Percentiles rank a stretch among this genome's conserved stretches.
These are phyloP conservation scores for Alternaria sp. DNA, from an alignment of 2,329 filamentous ascomycete genomes.

Conservation along the genomic window DNA sequence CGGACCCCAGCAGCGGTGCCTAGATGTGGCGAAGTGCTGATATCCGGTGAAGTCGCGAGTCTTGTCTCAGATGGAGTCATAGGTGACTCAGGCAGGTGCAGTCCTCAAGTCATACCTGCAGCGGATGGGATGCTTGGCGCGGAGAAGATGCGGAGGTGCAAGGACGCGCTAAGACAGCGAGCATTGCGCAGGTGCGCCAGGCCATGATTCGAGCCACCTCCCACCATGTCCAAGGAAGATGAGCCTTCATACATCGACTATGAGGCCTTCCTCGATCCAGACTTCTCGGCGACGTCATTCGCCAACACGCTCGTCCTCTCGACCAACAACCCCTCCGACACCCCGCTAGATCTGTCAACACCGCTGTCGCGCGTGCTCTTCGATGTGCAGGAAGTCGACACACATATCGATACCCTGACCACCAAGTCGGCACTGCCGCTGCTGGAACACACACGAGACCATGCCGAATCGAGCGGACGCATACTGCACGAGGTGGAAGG, in stretches of 20 bases:
- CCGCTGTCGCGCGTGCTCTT: slow-evolving; percentile 93
- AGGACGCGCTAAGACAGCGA: slow-evolving; percentile 10
- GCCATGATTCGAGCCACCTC: neutral
- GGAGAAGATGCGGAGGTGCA: neutral
- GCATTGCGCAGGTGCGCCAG: neutral
- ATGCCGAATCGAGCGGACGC: slow-evolving; percentile 72
- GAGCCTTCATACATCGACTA: slow-evolving; percentile 94
- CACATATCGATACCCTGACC: slow-evolving; percentile 88
- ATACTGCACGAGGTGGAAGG: slow-evolving; percentile 79
- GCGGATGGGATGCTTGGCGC: neutral
- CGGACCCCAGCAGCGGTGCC: neutral
- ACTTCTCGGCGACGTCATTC: slow-evolving; percentile 81
- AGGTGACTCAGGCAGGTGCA: neutral
- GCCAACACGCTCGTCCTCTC: slow-evolving; percentile 87
- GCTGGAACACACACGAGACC: slow-evolving; percentile 75
- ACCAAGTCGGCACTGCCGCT: slow-evolving; percentile 82
- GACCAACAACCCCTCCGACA: slow-evolving; percentile 91
- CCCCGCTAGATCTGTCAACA: slow-evolving; percentile 89
- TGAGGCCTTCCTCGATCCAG: slow-evolving; percentile 82
- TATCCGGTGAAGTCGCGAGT: neutral
- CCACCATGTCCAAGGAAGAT: slow-evolving; percentile 43
- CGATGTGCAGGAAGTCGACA: slow-evolving; percentile 95
- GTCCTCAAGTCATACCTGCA: neutral
- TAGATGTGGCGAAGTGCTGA: slow-evolving; percentile 2
- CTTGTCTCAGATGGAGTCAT: neutral